phyloP scores from a whole-genome alignment of 371 early-diverging fungal species.

The Circinella umbellata region DNA sequence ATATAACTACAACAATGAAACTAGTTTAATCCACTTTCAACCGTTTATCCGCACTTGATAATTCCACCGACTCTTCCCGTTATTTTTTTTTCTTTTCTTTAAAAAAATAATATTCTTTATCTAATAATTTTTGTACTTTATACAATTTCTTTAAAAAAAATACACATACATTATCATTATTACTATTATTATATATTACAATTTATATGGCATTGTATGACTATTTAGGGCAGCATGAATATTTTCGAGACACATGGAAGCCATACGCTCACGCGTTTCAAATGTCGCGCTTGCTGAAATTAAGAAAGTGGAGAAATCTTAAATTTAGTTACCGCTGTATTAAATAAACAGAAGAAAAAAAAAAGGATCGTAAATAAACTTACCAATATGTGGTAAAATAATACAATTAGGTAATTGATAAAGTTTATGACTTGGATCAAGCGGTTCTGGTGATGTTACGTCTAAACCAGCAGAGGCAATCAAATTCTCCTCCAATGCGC shows the following conservation, averaged over 20 bases:
- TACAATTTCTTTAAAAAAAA: constrained; percentile 9
- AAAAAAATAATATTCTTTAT: not conserved
- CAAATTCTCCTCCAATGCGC: constrained; percentile 66
- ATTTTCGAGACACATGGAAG: constrained; percentile 39
- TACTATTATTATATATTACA: constrained; percentile 7
- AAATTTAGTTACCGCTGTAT: no score
- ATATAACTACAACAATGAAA: not conserved
- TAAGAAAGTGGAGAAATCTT: not conserved
- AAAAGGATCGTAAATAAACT: constrained; percentile 7
- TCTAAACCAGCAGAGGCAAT: constrained; percentile 83
- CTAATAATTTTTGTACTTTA: constrained; percentile 10
- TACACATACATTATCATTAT: not conserved
- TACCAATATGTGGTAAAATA: constrained; percentile 75
- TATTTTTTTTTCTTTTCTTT: not conserved
- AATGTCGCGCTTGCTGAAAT: constrained; percentile 74
- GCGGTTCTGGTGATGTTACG: constrained; percentile 89
- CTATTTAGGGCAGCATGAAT: constrained; percentile 24
- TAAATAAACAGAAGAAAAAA: not conserved
- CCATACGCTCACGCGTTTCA: constrained; percentile 87
- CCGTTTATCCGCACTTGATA: constrained; percentile 1
- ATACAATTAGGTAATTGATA: constrained; percentile 67
- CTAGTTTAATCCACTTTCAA: not conserved
- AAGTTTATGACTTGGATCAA: constrained; percentile 66
- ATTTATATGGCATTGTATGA: constrained; percentile 21
- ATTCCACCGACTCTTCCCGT: not conserved